phyloP scores from a whole-genome alignment of 2,329 filamentous ascomycete genomes.

The Eutypella sp. region DNA sequence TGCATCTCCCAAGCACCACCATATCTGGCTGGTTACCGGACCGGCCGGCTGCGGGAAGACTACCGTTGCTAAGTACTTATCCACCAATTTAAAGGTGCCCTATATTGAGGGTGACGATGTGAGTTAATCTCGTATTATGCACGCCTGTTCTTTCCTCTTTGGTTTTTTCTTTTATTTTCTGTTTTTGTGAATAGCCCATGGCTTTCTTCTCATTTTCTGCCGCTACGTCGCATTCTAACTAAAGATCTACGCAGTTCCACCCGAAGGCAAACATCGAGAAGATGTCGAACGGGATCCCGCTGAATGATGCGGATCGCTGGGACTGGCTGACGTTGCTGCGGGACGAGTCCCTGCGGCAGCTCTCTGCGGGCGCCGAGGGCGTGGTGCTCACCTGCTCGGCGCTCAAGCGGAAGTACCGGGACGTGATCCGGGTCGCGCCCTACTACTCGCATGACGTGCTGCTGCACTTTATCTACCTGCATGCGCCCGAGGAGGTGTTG shows the following conservation, averaged over 20 bases:
- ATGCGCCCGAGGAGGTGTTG: constrained; percentile 70
- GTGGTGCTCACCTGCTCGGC: constrained; percentile 97
- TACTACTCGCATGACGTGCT: constrained; percentile 69
- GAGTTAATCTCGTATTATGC: constrained; percentile 20
- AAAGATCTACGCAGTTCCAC: constrained; percentile 53
- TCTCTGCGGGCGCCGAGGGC: constrained; percentile 55
- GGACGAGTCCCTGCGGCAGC: constrained; percentile 56
- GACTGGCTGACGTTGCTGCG: constrained; percentile 86
- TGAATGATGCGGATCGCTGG: constrained; percentile 93
- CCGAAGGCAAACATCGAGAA: constrained; percentile 79
- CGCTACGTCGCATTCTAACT: too few relatives aligned
- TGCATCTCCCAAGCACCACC: constrained; percentile 41
- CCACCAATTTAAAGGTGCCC: constrained; percentile 57
- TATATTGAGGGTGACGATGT: constrained; percentile 78
- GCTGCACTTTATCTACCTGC: constrained; percentile 90
- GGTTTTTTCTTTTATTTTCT: not conserved
- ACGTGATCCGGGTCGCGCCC: constrained; percentile 77
- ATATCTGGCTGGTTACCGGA: constrained; percentile 78
- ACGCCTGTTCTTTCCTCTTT: not conserved
- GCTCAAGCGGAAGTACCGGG: constrained; percentile 93
- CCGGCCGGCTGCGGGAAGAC: constrained; percentile 77
- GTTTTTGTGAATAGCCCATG: too few relatives aligned
- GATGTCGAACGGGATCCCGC: constrained; percentile 77
- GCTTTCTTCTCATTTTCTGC: not conserved
- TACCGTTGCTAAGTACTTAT: constrained; percentile 64